These are phyloP conservation scores for Alternaria novae-zelandiae DNA, from an alignment of 2,329 filamentous ascomycete species.

Conservation along the genomic window DNA sequence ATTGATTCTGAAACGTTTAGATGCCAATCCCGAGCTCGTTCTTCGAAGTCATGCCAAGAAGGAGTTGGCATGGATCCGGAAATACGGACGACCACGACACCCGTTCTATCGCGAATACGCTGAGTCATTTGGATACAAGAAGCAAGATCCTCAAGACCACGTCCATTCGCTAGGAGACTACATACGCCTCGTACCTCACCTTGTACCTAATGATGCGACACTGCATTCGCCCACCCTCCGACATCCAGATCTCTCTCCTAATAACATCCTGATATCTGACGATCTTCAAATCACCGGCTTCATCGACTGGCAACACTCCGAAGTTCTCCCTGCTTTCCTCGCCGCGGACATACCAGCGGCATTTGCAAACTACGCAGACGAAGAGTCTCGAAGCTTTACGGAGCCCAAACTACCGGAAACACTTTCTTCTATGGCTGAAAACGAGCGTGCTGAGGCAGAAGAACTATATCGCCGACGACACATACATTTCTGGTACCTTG, in stretches of 20 bases:
- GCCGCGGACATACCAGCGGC: slow-evolving; percentile 47
- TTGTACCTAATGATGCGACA: slow-evolving; percentile 25
- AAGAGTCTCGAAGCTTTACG: slow-evolving; percentile 24
- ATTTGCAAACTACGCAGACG: slow-evolving; percentile 51
- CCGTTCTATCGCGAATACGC: slow-evolving; percentile 28
- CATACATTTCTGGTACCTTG: slow-evolving; percentile 42
- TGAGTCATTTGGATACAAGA: slow-evolving; percentile 30
- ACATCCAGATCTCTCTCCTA: slow-evolving; percentile 45
- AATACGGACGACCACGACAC: slow-evolving; percentile 24
- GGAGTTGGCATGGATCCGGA: slow-evolving; percentile 32
- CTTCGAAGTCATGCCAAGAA: slow-evolving; percentile 31
- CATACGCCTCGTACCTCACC: slow-evolving; percentile 21
- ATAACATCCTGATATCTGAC: slow-evolving; percentile 43
- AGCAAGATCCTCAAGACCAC: slow-evolving; percentile 26
- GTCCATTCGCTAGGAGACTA: slow-evolving; percentile 22
- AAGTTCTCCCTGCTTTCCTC: slow-evolving; percentile 48
- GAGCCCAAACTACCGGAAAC: slow-evolving; percentile 25
- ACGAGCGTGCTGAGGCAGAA: slow-evolving; percentile 18
- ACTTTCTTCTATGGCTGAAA: slow-evolving; percentile 20
- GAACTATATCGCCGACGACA: slow-evolving; percentile 37
- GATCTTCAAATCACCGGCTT: slow-evolving; percentile 44
- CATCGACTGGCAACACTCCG: slow-evolving; percentile 44
- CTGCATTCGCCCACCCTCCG: slow-evolving; percentile 33
- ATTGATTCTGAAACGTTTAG: neutral
- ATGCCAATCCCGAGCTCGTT: slow-evolving; percentile 18